Evolutionary conservation across 208 protist genomes (phyloP).

Genomic region (Wallacemonas rigidus): DNA sequence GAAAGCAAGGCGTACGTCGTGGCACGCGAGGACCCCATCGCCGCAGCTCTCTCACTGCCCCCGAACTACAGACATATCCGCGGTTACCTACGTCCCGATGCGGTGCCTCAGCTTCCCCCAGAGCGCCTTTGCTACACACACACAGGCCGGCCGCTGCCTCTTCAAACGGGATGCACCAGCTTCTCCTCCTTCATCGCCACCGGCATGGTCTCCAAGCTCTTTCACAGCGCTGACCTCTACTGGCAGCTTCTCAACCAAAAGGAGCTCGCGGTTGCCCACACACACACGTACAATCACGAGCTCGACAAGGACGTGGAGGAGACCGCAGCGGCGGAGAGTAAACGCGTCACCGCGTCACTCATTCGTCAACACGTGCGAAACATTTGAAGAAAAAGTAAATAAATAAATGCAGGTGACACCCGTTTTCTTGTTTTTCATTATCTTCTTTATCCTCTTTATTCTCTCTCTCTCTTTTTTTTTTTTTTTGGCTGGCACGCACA

Average conservation of each 20-base stretch:
- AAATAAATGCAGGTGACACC: neutral
- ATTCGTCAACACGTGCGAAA: slow-evolving; percentile 3
- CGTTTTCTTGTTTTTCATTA: slow-evolving; percentile 16
- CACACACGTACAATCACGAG: slow-evolving; percentile 36
- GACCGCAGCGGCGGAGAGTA: slow-evolving; percentile 11
- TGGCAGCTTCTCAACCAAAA: slow-evolving; percentile 34
- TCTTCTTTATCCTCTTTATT: slow-evolving; percentile 17
- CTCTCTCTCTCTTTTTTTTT: slow-evolving; percentile 13
- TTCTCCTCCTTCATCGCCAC: slow-evolving; percentile 50
- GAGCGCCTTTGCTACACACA: slow-evolving; percentile 53
- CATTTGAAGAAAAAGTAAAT: neutral
- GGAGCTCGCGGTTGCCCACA: slow-evolving; percentile 50
- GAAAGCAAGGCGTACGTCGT: neutral
- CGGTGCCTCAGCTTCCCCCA: slow-evolving; percentile 53
- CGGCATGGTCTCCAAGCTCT: slow-evolving; percentile 58
- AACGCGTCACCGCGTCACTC: slow-evolving; percentile 9
- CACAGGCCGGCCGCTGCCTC: slow-evolving; percentile 48
- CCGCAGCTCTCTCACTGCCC: slow-evolving; percentile 34
- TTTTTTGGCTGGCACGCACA: neutral
- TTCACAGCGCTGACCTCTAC: slow-evolving; percentile 68
- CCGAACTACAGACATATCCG: slow-evolving; percentile 63
- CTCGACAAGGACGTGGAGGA: slow-evolving; percentile 6
- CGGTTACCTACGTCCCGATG: slow-evolving; percentile 54
- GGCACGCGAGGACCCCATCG: slow-evolving; percentile 17
- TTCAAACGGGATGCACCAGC: slow-evolving; percentile 59